phyloP scores from a whole-genome alignment of 164 flowering plant species.

The Macadamia tetraphylla region DNA sequence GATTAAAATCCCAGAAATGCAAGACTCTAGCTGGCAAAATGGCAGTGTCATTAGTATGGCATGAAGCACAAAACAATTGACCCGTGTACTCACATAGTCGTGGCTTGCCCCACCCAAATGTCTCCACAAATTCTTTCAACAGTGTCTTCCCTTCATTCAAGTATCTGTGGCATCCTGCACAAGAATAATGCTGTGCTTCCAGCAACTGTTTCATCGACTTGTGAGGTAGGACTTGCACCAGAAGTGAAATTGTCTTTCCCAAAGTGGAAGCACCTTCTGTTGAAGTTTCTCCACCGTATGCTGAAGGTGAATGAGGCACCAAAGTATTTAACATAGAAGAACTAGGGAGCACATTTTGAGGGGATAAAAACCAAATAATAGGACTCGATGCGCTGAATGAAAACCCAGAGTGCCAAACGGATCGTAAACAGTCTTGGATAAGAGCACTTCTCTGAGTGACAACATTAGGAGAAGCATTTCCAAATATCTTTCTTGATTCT shows the following conservation, averaged over 20 bases:
- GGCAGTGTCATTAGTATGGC: constrained; percentile 88
- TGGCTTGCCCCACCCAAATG: constrained; percentile 92
- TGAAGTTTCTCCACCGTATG: constrained; percentile 10
- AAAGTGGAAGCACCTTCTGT: constrained; percentile 29
- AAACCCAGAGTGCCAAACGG: constrained; percentile 45
- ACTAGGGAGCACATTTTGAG: constrained; percentile 34
- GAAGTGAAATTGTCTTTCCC: constrained; percentile 78
- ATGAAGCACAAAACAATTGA: constrained; percentile 81
- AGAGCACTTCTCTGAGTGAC: constrained; percentile 74
- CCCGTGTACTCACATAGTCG: constrained; percentile 91
- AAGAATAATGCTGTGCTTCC: constrained; percentile 70
- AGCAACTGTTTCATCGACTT: constrained; percentile 70
- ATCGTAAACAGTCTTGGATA: constrained; percentile 79
- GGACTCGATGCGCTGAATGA: constrained; percentile 42
- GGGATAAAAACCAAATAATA: constrained; percentile 67
- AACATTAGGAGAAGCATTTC: constrained; percentile 81
- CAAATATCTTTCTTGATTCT: constrained; percentile 84
- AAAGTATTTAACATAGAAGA: constrained; percentile 28
- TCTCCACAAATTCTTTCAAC: constrained; percentile 58
- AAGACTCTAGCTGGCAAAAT: constrained; percentile 89
- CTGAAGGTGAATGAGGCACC: constrained; percentile 18
- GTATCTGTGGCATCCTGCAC: constrained; percentile 86
- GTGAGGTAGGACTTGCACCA: constrained; percentile 54
- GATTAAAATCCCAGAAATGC: constrained; percentile 86
- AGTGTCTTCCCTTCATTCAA: constrained; percentile 60